Base-by-base conservation (phyloP, 1,284 basidiomycete genomes). In the Malassezia slooffiae region DNA sequence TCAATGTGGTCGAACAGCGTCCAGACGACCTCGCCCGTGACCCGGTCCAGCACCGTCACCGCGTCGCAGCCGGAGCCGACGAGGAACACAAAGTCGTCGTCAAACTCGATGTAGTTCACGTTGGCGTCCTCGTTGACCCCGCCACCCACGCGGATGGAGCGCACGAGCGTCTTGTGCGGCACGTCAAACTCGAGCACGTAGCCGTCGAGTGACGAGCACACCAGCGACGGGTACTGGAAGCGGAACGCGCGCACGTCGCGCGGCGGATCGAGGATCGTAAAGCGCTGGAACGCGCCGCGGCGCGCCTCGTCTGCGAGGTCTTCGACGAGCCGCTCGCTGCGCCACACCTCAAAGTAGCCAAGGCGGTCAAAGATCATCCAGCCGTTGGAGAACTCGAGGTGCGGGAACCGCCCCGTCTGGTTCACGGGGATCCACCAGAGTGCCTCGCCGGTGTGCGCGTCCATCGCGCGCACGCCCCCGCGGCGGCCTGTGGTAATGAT, bases 21-120 rank as follows among this genome's bases (percentile, higher is more conserved):
- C 61, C 60, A 62, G 2, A 57, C 51, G 24, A 52, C 21, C 5
- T 27, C 20, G 12, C 40, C 35, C 2, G 52, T 48, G 20, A 28
- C 34, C 7, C 61, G 55, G 20, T 46, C 46, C 21, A 58, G 47
- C 31, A 55, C 47, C 6, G 52, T 48, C 12, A 62, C 47, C 17
- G 44, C 45, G 36, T 55, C 52, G 20, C 41, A 50, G 8, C 56
- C 56, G 7, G 37, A 15, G 8, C 60, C 60, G 19, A 39, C 46
- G 32, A 64, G 46, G 28, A 60, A 64, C 16, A 58, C 47, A 24
- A 52, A 60, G 9, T 57, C 43, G 35, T 61, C 53, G 40, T 64
- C 61, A 49, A 60, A 60, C 37, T 63, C 60, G 30, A 64, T 54
- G 40, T 64, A 64, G 35, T 44, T 55, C 38, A 64, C 48, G 34